Percentiles rank a stretch among this genome's conserved stretches.
phyloP scores from a whole-genome alignment of 1,139 yeast genomes.

The Spencermartinsiella ligniputridi region DNA sequence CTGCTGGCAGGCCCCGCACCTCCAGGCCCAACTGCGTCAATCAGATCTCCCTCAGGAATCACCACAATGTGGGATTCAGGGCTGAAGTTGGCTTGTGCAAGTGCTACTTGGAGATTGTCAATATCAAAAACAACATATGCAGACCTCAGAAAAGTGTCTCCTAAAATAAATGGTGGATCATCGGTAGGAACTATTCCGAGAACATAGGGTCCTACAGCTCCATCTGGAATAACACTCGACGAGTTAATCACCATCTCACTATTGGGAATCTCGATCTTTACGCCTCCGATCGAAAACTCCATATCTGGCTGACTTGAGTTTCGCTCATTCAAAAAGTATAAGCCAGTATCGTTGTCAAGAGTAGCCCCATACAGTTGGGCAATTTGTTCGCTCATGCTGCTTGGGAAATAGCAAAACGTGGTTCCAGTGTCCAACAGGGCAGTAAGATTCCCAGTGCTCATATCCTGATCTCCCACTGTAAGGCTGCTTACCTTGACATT shows the following conservation, averaged over 20 bases:
- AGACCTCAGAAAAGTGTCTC: constrained; percentile 71
- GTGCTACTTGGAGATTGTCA: constrained; percentile 56
- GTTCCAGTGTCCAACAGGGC: constrained; percentile 62
- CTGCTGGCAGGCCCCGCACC: background rate
- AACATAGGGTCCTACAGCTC: constrained; percentile 18
- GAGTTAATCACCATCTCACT: constrained; percentile 27
- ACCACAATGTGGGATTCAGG: constrained; percentile 23
- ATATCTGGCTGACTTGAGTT: constrained; percentile 20
- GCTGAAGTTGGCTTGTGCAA: constrained; percentile 53
- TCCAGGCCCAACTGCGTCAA: background rate
- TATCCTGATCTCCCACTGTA: constrained; percentile 10
- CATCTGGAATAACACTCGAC: constrained; percentile 13
- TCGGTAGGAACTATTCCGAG: constrained; percentile 28
- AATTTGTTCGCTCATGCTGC: constrained; percentile 21
- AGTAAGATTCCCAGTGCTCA: background rate
- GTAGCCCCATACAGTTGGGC: constrained; percentile 23
- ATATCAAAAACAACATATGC: constrained; percentile 79
- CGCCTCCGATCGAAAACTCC: constrained; percentile 27
- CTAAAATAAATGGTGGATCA: constrained; percentile 40
- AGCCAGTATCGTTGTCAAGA: constrained; percentile 18
- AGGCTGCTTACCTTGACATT: constrained; percentile 15
- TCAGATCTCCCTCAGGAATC: constrained; percentile 9
- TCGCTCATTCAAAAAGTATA: constrained; percentile 20
- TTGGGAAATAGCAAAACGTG: constrained; percentile 55
- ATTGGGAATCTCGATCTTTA: constrained; percentile 23